phyloP scores from a whole-genome alignment of 108 stramenopile genomes.

The Aurantiochytrium sp. region DNA sequence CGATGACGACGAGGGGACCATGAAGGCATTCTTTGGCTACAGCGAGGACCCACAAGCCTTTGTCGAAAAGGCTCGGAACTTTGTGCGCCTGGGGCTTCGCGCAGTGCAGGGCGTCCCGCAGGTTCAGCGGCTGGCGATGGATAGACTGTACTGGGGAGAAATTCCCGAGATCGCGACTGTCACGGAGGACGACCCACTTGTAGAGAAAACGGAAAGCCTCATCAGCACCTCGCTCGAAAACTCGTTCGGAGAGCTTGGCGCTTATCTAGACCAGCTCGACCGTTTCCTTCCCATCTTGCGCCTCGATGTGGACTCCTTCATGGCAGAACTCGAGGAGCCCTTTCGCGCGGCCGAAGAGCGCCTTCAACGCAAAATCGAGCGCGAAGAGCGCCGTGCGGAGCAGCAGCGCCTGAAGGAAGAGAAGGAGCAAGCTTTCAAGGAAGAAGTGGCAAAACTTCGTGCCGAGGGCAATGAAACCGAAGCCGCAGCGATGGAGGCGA shows the following conservation, averaged over 20 bases:
- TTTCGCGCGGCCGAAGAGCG: not conserved
- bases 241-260: not conserved
- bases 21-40: not conserved
- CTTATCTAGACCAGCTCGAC: slow-evolving; percentile 34
- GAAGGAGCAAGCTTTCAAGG: slow-evolving; percentile 7
- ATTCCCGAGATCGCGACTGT: slow-evolving; percentile 21
- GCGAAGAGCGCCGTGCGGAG: not conserved
- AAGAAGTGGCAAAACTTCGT: not conserved
- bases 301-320: slow-evolving; percentile 43
- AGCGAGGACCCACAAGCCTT: not conserved
- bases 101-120: slow-evolving; percentile 31
- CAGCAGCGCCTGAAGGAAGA: slow-evolving; percentile 34
- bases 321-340: slow-evolving; percentile 21
- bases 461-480: not conserved
- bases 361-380: not conserved
- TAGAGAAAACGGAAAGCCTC: not conserved
- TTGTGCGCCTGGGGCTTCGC: not conserved
- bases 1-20: not conserved
- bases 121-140: slow-evolving; percentile 55
- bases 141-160: slow-evolving; percentile 45
- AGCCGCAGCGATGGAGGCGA: not conserved
- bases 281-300: slow-evolving; percentile 35
- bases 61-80: not conserved
- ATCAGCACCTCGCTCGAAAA: not conserved
- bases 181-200: slow-evolving; percentile 25